These are phyloP conservation scores for Penicillium sp. DNA, from an alignment of 2,329 filamentous ascomycete species.

Conservation along the genomic window DNA sequence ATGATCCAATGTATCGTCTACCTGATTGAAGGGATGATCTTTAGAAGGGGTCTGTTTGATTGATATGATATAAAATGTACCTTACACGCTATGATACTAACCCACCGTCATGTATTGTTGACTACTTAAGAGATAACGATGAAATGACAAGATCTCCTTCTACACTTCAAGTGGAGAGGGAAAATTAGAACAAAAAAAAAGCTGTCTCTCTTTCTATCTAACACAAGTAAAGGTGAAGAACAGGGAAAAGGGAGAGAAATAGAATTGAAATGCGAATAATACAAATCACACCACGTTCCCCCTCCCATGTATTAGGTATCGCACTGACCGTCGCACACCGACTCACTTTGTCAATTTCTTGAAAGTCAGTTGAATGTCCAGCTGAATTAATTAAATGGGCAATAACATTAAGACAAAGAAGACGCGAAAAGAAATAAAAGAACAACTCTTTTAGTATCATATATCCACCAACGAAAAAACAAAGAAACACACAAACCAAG, in stretches of 20 bases:
- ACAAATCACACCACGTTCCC: neutral
- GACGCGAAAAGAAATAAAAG: conserved; percentile 16
- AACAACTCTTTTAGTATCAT: conserved; percentile 4
- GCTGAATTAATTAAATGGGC: conserved; percentile 15
- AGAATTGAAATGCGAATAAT: neutral
- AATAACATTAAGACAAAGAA: conserved; percentile 18
- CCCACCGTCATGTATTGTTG: neutral
- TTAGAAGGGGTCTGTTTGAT: neutral
- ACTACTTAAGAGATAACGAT: neutral
- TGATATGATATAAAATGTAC: neutral
- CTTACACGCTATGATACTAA: neutral
- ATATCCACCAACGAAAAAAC: neutral
- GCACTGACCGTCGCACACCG: neutral
- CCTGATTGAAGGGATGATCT: neutral
- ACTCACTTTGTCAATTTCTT: neutral
- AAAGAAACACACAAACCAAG: neutral
- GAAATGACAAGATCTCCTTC: neutral
- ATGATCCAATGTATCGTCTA: neutral
- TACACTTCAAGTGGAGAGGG: neutral
- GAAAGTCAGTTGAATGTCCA: neutral
- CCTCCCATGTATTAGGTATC: neutral
- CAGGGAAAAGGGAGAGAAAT: neutral
- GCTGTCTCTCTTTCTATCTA: neutral
- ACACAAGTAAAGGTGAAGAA: neutral
- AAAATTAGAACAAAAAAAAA: neutral